phyloP scores from a whole-genome alignment of 2,329 filamentous ascomycete species.

The Pleomassaria siparia region DNA sequence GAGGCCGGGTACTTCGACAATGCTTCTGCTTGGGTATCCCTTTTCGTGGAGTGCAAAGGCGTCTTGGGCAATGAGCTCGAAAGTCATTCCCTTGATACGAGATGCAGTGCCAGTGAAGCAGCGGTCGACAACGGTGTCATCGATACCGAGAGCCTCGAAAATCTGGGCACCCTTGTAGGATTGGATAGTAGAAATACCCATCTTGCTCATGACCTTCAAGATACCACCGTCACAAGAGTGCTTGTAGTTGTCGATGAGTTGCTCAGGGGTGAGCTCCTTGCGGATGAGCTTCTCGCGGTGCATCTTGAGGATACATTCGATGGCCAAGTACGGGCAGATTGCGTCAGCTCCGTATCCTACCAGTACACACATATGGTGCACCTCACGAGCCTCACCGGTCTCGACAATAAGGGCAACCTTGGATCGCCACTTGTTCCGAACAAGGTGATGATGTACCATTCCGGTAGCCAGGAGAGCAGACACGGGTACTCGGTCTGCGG shows the following conservation, averaged over 20 bases:
- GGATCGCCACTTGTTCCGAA: constrained; percentile 93
- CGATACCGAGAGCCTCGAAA: constrained; percentile 91
- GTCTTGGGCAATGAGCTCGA: constrained; percentile 90
- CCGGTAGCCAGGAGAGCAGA: constrained; percentile 86
- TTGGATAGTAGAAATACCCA: constrained; percentile 96
- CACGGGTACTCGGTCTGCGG: constrained; percentile 77
- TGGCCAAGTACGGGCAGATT: constrained; percentile 90
- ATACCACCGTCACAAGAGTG: constrained; percentile 96
- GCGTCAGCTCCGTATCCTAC: constrained; percentile 94
- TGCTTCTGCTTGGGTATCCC: constrained; percentile 80
- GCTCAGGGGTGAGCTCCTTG: constrained; percentile 80
- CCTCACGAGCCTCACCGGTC: constrained; percentile 92
- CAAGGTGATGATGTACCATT: constrained; percentile 93
- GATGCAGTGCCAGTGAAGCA: constrained; percentile 95
- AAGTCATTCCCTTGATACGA: constrained; percentile 90
- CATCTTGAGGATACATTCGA: constrained; percentile 97
- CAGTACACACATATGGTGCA: constrained; percentile 98
- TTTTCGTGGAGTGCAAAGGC: constrained; percentile 93
- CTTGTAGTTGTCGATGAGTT: constrained; percentile 93
- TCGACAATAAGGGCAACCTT: constrained; percentile 85
- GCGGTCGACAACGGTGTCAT: constrained; percentile 87
- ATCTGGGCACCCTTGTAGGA: constrained; percentile 98
- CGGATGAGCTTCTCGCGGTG: constrained; percentile 90
- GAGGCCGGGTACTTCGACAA: constrained; percentile 75
- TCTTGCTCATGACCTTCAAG: constrained; percentile 98